Base-by-base conservation (phyloP, 148 eudicot genomes). In the Arbutus unedo region DNA sequence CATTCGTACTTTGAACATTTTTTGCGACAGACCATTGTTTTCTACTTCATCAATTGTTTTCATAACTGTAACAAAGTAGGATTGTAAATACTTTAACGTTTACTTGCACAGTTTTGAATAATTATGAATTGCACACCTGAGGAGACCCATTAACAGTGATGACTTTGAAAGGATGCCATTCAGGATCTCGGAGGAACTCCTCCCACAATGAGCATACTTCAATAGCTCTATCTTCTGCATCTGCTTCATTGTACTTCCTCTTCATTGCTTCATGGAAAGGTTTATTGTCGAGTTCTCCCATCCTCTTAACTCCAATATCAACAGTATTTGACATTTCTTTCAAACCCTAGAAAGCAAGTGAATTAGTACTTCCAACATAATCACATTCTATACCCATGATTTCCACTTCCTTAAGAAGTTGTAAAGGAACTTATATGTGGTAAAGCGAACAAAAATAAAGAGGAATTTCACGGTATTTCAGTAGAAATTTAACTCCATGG, bases 171-270 rank as follows among this genome's bases (percentile, higher is more conserved):
- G 99, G 98, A 87, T 94, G 98, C 99, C 99, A 96, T 56, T 87
- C 94, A 73, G 99, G 92, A 84, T 96, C 98, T 82, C 95, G 87
- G 66, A 96, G 94, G 86, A 91, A 92, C 82, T 94, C 98, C 82
- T 92, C 93, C 99, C 99, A 96, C 89, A 93, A 86, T 9, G 98
- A 96, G 87, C 93, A 91, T 71, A 91, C 25, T 79, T 96, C 99
- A 18, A 90, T 87, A 56, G 97, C 95, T 89, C 89, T 92, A 50
- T 93, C 99, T 72, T 93, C 98, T 67, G 94, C 99, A 66, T 93
- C 86, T 31, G 86, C 88, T 75, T 82, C 91, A 55, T 83, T 86
- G 55, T 86, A 94, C 85, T 87, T 96, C 85, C 85, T 87, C 86
- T 87, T 91, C 88, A 91, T 91, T 82, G 92, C 98, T 81, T 88